Evolutionary conservation across 2,329 filamentous ascomycete species (phyloP).

Genomic region (Fusarium zealandicum): DNA sequence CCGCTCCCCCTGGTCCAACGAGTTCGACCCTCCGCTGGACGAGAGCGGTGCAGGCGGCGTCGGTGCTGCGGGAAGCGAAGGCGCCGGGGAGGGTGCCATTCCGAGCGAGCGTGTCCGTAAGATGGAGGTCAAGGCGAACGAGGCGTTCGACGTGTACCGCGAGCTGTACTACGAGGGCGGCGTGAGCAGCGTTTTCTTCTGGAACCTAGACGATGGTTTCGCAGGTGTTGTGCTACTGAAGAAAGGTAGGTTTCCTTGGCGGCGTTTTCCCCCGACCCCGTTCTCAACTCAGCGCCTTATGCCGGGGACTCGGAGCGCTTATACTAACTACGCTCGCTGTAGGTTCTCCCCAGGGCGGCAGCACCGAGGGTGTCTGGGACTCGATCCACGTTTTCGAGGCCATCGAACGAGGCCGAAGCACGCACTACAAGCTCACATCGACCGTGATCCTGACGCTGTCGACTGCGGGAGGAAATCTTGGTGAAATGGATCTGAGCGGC

Average conservation of each 20-base stretch:
- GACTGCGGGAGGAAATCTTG: conserved; percentile 65
- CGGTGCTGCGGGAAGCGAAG: conserved; percentile 62
- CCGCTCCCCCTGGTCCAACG: conserved; percentile 98
- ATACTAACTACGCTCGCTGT: conserved; percentile 19
- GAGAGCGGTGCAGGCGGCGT: conserved; percentile 63
- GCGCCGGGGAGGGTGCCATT: conserved; percentile 78
- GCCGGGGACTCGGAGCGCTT: background rate
- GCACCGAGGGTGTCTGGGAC: conserved; percentile 87
- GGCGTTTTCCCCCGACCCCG: background rate
- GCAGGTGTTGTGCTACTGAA: conserved; percentile 95
- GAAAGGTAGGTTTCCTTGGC: conserved; percentile 70
- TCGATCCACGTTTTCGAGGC: conserved; percentile 99
- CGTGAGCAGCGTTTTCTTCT: conserved; percentile 95
- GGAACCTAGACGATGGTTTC: conserved; percentile 98
- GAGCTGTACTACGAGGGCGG: conserved; percentile 98
- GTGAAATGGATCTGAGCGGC: conserved; percentile 89
- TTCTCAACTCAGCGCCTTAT: background rate
- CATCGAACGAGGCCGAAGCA: conserved; percentile 86
- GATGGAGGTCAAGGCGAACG: conserved; percentile 93
- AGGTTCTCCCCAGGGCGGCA: conserved; percentile 72
- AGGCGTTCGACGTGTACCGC: conserved; percentile 95
- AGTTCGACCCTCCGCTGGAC: conserved; percentile 91
- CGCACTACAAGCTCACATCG: conserved; percentile 97
- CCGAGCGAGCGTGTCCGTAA: conserved; percentile 90
- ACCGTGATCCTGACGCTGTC: conserved; percentile 93